phyloP scores from a whole-genome alignment of 2,329 filamentous ascomycete genomes.

The Zarea fungicola region DNA sequence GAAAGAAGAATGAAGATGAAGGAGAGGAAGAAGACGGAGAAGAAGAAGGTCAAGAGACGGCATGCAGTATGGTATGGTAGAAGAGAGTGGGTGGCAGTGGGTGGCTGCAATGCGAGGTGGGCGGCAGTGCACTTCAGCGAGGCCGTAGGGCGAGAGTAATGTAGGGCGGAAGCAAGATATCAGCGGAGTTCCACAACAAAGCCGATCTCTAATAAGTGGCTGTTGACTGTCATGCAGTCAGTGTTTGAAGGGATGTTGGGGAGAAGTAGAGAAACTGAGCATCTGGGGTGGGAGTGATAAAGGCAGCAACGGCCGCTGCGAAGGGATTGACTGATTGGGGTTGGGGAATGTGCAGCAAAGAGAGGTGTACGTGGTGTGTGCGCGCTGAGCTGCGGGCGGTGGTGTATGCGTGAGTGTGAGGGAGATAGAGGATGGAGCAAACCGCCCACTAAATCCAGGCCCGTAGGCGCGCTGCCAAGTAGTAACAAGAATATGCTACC shows the following conservation, averaged over 20 bases:
- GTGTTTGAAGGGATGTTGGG: neutral
- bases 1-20: neutral
- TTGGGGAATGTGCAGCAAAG: neutral
- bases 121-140: neutral
- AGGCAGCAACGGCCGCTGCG: neutral
- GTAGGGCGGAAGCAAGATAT: neutral
- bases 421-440: neutral
- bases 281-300: neutral
- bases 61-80: neutral
- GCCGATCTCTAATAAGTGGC: slow-evolving; percentile 9
- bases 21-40: neutral
- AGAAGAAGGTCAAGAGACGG: too few relatives aligned
- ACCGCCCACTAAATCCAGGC: neutral
- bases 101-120: neutral
- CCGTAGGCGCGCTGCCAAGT: neutral
- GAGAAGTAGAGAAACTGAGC: slow-evolving; percentile 2
- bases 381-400: neutral
- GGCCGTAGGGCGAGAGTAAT: neutral
- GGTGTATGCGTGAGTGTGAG: neutral
- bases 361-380: neutral
- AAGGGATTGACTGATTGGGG: too few relatives aligned
- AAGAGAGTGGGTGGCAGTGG: neutral
- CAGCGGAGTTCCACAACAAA: neutral
- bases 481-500: too few relatives aligned
- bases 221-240: neutral